These are phyloP conservation scores for Colletotrichum salicis DNA, from an alignment of 2,329 filamentous ascomycete genomes.

Conservation along the genomic window DNA sequence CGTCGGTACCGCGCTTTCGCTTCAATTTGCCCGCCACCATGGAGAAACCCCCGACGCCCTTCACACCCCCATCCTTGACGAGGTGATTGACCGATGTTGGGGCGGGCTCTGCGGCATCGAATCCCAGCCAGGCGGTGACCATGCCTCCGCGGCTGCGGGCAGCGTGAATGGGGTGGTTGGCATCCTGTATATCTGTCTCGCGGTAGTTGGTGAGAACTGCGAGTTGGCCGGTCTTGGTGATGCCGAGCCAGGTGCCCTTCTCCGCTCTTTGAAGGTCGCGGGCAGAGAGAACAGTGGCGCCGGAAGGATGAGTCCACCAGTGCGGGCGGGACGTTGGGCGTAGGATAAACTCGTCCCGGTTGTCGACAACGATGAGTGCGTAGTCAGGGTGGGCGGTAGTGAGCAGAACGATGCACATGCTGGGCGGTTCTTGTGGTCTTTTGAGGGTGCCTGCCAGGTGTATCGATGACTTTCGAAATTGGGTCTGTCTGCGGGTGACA, in stretches of 20 bases:
- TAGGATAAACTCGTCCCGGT: conserved; percentile 79
- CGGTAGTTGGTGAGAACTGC: conserved; percentile 76
- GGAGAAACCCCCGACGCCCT: conserved; percentile 73
- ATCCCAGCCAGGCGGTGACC: conserved; percentile 71
- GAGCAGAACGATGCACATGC: conserved; percentile 82
- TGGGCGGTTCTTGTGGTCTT: background rate
- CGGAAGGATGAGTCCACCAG: conserved; percentile 67
- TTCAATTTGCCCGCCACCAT: conserved; percentile 72
- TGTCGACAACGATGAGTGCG: conserved; percentile 79
- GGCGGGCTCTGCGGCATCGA: conserved; percentile 58
- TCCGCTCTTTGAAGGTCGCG: conserved; percentile 71
- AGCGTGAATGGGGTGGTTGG: conserved; percentile 63
- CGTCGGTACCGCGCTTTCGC: conserved; percentile 40
- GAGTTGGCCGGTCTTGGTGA: conserved; percentile 68
- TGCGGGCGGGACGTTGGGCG: conserved; percentile 71
- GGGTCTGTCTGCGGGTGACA: background rate
- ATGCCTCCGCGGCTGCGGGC: conserved; percentile 70
- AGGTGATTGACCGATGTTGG: conserved; percentile 62
- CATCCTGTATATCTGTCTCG: conserved; percentile 62
- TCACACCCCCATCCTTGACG: conserved; percentile 63
- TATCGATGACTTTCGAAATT: background rate
- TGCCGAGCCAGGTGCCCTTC: conserved; percentile 73
- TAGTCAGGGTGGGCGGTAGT: conserved; percentile 82
- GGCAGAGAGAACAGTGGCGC: conserved; percentile 64
- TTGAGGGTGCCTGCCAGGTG: background rate